Conservation (phyloP, 73 alveolate species). For the Paramecium biaurelia region DNA sequence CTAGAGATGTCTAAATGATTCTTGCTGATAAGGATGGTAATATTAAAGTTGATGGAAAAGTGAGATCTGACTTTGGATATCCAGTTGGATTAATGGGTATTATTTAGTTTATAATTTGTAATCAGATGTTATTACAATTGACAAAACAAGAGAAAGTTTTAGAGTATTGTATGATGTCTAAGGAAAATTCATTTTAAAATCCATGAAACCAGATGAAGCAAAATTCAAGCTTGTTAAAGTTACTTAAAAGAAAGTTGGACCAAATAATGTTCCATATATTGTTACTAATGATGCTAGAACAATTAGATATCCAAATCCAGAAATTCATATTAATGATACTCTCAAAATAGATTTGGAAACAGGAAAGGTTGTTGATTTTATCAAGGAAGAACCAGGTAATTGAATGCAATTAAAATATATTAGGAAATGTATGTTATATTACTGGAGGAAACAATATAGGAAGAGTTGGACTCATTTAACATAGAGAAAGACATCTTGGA, state of each 20-base stretch:
- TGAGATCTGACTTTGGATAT: slow-evolving; percentile 93
- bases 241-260: slow-evolving; percentile 90
- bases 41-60: slow-evolving; percentile 92
- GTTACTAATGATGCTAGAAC: slow-evolving; percentile 98
- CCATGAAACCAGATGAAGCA: slow-evolving; percentile 57
- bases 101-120: not conserved
- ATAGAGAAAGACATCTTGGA: slow-evolving; percentile 95
- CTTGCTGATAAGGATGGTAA: slow-evolving; percentile 87
- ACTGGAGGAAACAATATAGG: slow-evolving; percentile 92
- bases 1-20: slow-evolving; percentile 85
- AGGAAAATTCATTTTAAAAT: slow-evolving; percentile 91
- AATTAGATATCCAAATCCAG: slow-evolving; percentile 97
- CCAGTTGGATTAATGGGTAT: slow-evolving; percentile 92
- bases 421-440: slow-evolving; percentile 74
- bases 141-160: slow-evolving; percentile 91
- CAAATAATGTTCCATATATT: slow-evolving; percentile 96
- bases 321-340: slow-evolving; percentile 88
- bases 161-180: slow-evolving; percentile 96
- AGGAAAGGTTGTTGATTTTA: slow-evolving; percentile 84
- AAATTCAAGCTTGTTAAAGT: slow-evolving; percentile 96
- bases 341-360: slow-evolving; percentile 76
- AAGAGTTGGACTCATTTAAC: slow-evolving; percentile 92
- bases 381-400: slow-evolving; percentile 84
- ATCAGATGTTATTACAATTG: slow-evolving; percentile 86
- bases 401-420: not conserved